Conservation (phyloP, 352 stramenopile genomes). For the Pythium utonaiense region DNA sequence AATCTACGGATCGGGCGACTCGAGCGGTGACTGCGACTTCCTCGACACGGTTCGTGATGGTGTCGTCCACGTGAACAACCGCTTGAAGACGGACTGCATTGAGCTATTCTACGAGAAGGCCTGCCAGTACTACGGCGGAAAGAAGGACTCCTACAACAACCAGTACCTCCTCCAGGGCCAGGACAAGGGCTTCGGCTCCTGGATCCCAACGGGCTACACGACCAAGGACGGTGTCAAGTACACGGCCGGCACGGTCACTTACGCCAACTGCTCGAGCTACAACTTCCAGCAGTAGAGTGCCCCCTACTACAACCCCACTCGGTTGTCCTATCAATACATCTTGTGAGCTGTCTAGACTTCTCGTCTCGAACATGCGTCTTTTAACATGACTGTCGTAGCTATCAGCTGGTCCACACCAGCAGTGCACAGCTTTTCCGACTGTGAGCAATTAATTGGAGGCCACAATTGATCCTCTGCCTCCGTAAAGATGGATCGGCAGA, state of each 20-base stretch:
- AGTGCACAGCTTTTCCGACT: background rate
- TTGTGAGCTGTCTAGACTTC: background rate
- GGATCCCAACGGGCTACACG: slow-evolving; percentile 64
- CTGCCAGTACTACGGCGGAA: slow-evolving; percentile 42
- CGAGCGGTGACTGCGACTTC: slow-evolving; percentile 62
- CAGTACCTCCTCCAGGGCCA: slow-evolving; percentile 59
- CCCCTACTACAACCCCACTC: background rate
- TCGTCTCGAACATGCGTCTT: background rate
- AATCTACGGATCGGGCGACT: slow-evolving; percentile 53
- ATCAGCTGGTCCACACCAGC: background rate
- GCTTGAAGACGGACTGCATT: slow-evolving; percentile 55
- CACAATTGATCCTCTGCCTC: slow-evolving; percentile 3
- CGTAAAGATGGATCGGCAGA: background rate
- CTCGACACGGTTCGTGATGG: slow-evolving; percentile 51
- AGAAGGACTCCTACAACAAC: slow-evolving; percentile 40
- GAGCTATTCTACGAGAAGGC: slow-evolving; percentile 59
- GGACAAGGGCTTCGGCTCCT: slow-evolving; percentile 55
- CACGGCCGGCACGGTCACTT: slow-evolving; percentile 35
- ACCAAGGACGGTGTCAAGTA: slow-evolving; percentile 53
- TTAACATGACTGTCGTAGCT: background rate
- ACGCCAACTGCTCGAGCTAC: slow-evolving; percentile 24
- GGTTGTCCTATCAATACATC: slow-evolving; percentile 1
- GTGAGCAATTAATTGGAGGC: no score
- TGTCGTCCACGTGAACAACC: slow-evolving; percentile 64
- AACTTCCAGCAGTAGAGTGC: slow-evolving; percentile 15